phyloP scores from a whole-genome alignment of 306 rosid species.

The Citrullus mucosospermus region DNA sequence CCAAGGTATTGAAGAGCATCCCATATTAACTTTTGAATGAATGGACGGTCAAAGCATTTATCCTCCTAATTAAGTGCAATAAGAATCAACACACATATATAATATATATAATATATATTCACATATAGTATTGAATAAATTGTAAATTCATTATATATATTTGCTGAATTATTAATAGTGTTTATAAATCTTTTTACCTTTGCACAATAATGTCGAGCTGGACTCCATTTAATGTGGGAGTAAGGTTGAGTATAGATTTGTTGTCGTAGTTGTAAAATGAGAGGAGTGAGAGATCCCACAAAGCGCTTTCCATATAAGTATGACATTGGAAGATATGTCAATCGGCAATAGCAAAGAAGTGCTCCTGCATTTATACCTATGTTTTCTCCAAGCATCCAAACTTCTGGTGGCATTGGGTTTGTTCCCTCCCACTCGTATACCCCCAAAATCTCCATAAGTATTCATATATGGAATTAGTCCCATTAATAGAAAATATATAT shows the following conservation, averaged over 20 bases:
- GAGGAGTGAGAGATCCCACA: constrained; percentile 34
- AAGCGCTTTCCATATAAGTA: constrained; percentile 47
- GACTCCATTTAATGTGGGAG: constrained; percentile 32
- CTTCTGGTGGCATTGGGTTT: constrained; percentile 8
- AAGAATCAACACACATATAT: too few relatives aligned
- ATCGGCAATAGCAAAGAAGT: constrained; percentile 37
- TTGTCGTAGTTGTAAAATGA: constrained; percentile 24
- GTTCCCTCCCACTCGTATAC: constrained; percentile 10
- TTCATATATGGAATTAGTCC: too few relatives aligned
- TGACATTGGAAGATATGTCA: constrained; percentile 53
- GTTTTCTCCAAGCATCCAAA: constrained; percentile 10
- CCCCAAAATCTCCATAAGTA: not conserved
- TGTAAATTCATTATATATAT: too few relatives aligned
- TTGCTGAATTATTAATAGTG: too few relatives aligned
- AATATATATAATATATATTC: too few relatives aligned
- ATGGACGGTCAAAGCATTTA: not conserved
- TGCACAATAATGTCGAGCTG: constrained; percentile 30
- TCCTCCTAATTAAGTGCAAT: not conserved
- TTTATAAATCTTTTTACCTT: constrained; percentile 9
- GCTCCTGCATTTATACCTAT: constrained; percentile 10
- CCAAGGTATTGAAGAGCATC: constrained; percentile 12
- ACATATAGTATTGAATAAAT: too few relatives aligned
- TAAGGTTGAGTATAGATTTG: constrained; percentile 35
- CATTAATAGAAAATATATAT: too few relatives aligned
- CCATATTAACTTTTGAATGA: constrained; percentile 24